Evolutionary conservation across 495 filamentous ascomycete genomes (phyloP).

Genomic region (Neurospora terricola): DNA sequence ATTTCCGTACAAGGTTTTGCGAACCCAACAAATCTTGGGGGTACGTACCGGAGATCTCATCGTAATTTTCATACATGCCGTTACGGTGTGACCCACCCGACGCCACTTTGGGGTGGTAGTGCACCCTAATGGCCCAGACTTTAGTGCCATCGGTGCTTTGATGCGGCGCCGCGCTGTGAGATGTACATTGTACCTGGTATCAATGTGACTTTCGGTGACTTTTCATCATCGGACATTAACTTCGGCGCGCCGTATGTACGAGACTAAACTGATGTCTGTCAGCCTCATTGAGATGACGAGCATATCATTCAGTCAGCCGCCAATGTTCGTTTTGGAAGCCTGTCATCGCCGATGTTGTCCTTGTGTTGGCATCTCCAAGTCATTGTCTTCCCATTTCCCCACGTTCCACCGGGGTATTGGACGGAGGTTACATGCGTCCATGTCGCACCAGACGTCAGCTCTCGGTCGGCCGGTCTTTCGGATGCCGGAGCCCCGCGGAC

Average conservation of each 20-base stretch:
- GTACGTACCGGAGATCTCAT: neutral
- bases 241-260: neutral
- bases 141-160: neutral
- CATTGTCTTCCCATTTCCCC: neutral
- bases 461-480: neutral
- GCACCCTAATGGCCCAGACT: neutral
- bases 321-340: neutral
- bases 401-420: neutral
- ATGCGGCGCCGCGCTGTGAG: neutral
- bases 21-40: neutral
- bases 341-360: neutral
- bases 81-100: neutral
- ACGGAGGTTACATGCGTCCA: neutral
- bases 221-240: neutral
- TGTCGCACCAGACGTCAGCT: neutral
- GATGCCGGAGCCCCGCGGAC: neutral
- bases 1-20: neutral
- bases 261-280: neutral
- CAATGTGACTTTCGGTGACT: neutral
- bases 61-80: neutral
- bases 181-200: too few species aligned
- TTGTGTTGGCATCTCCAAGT: neutral
- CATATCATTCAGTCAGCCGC: neutral
- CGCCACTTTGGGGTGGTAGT: neutral
- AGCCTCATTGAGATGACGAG: neutral